Percentiles rank a stretch among this genome's conserved stretches.
Conservation (phyloP, 352 stramenopile genomes). For the Peronospora tabacina region DNA sequence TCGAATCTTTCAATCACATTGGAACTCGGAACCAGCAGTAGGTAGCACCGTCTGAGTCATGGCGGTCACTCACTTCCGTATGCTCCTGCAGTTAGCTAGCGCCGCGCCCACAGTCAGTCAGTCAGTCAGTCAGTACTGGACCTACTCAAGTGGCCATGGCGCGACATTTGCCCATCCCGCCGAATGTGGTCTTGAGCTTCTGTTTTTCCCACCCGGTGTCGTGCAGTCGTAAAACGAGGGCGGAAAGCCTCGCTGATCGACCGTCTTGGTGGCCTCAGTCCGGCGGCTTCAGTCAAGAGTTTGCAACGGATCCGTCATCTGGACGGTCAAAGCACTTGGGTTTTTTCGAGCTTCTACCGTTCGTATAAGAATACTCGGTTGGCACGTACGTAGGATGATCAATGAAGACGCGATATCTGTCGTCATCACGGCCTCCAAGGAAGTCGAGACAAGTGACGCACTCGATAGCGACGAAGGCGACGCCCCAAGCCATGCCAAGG, state of each 20-base stretch:
- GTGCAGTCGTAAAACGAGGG: slow-evolving; percentile 26
- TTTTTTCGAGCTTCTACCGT: neutral
- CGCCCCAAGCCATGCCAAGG: slow-evolving; percentile 23
- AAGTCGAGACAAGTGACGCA: slow-evolving; percentile 28
- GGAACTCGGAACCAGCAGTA: too few species aligned
- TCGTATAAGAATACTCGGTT: neutral
- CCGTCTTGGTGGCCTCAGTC: slow-evolving; percentile 14
- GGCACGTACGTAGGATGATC: too few species aligned
- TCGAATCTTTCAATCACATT: too few species aligned
- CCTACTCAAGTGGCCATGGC: neutral
- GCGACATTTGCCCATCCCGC: slow-evolving; percentile 15
- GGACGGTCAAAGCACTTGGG: neutral
- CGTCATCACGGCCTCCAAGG: slow-evolving; percentile 54
- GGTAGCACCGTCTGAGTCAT: too few species aligned
- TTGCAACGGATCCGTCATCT: neutral
- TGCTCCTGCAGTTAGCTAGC: too few species aligned
- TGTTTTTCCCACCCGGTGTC: slow-evolving; percentile 30
- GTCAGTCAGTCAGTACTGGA: neutral
- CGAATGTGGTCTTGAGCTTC: slow-evolving; percentile 17
- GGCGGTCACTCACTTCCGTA: too few species aligned
- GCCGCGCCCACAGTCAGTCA: too few species aligned
- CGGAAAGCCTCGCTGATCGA: slow-evolving; percentile 19
- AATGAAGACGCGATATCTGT: slow-evolving; percentile 59
- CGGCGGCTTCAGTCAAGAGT: slow-evolving; percentile 11
- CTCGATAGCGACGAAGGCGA: slow-evolving; percentile 14